Conservation (phyloP, 257 asterid genomes). For the Solanum ossicruentum region DNA sequence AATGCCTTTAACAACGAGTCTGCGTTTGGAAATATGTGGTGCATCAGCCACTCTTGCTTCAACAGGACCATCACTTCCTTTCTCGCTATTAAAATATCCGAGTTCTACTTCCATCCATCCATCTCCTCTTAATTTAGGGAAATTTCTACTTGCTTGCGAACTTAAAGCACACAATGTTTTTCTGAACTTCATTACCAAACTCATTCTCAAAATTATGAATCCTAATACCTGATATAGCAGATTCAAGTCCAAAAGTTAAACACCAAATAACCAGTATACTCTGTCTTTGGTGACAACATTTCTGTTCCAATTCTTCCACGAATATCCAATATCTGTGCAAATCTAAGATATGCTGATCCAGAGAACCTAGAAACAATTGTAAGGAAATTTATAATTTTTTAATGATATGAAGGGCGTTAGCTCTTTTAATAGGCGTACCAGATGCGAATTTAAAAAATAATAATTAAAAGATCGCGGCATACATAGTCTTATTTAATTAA, state of each 20-base stretch:
- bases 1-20: no score
- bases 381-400: neutral
- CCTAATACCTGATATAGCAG: neutral
- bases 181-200: neutral
- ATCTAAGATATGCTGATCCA: neutral
- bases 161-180: neutral
- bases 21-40: no score
- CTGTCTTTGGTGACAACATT: constrained; percentile 22
- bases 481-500: no score
- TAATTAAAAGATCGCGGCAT: no score
- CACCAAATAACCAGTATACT: constrained; percentile 45
- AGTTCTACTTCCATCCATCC: constrained; percentile 46
- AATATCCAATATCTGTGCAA: neutral
- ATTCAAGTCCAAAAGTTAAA: constrained; percentile 29
- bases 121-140: constrained; percentile 13
- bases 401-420: neutral
- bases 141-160: neutral
- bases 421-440: neutral
- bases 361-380: constrained; percentile 11
- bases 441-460: no score
- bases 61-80: no score
- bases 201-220: neutral
- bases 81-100: constrained; percentile 4
- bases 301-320: constrained; percentile 17
- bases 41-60: no score